Conservation (phyloP, 1,284 basidiomycete species). For the Xerocomus cyaneibrunnescens region DNA sequence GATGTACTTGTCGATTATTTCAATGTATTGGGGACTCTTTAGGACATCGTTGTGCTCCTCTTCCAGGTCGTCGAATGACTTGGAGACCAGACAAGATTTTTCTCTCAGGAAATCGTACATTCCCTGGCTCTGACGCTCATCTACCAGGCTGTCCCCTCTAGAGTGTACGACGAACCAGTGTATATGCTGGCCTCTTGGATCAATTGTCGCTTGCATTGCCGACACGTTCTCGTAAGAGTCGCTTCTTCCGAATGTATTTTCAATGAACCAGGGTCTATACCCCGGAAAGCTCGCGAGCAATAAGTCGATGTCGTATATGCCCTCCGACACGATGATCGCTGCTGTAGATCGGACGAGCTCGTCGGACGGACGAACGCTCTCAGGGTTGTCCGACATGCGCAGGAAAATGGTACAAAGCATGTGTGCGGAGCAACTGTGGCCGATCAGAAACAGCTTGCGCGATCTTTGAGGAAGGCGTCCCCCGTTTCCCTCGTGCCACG, state of each 20-base stretch:
- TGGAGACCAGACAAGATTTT: slow-evolving; percentile 40
- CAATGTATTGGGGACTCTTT: slow-evolving; percentile 43
- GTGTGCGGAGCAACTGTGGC: slow-evolving; percentile 79
- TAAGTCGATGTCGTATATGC: slow-evolving; percentile 70
- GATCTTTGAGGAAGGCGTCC: slow-evolving; percentile 22
- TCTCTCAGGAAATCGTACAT: slow-evolving; percentile 55
- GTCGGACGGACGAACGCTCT: slow-evolving; percentile 45
- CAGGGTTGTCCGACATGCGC: slow-evolving; percentile 39
- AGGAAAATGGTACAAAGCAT: slow-evolving; percentile 73
- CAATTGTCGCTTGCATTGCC: slow-evolving; percentile 42
- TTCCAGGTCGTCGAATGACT: slow-evolving; percentile 46
- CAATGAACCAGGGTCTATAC: slow-evolving; percentile 68
- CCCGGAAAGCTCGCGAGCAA: slow-evolving; percentile 59
- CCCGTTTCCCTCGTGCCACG: slow-evolving; percentile 30
- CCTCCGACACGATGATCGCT: slow-evolving; percentile 64
- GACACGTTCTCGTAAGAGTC: slow-evolving; percentile 51
- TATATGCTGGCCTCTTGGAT: slow-evolving; percentile 38
- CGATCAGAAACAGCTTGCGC: slow-evolving; percentile 56
- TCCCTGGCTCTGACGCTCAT: slow-evolving; percentile 56
- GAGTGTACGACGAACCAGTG: slow-evolving; percentile 75
- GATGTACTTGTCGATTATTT: slow-evolving; percentile 48
- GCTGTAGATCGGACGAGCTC: slow-evolving; percentile 48
- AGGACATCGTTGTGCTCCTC: slow-evolving; percentile 61
- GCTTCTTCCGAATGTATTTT: slow-evolving; percentile 53
- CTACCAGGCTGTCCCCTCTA: slow-evolving; percentile 63